Evolutionary conservation across 2,329 filamentous ascomycete species (phyloP).

Genomic region (Cladophialophora chaetospira): DNA sequence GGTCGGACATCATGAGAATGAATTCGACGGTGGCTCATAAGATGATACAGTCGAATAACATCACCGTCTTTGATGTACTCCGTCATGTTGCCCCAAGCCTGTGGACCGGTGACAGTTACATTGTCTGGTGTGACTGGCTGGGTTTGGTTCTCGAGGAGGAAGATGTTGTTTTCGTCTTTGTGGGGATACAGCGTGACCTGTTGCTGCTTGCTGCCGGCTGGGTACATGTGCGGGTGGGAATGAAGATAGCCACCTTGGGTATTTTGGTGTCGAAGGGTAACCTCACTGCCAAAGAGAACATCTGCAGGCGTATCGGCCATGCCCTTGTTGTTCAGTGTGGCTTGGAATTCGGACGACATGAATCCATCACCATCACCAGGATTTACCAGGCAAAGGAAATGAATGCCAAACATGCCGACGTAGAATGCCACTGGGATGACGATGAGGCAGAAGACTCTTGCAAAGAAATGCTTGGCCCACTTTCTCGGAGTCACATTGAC

Average conservation of each 20-base stretch:
- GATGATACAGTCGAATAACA: conserved; percentile 80
- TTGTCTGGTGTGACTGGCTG: conserved; percentile 73
- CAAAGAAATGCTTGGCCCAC: conserved; percentile 92
- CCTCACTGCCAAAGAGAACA: conserved; percentile 82
- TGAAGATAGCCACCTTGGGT: conserved; percentile 98
- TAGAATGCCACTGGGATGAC: conserved; percentile 88
- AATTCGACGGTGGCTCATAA: conserved; percentile 79
- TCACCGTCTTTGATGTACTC: conserved; percentile 76
- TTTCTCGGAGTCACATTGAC: conserved; percentile 81
- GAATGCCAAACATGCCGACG: conserved; percentile 94
- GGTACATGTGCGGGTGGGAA: conserved; percentile 97
- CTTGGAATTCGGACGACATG: conserved; percentile 99
- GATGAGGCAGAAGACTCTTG: conserved; percentile 87
- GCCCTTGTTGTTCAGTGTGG: conserved; percentile 90
- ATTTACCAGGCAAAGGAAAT: conserved; percentile 90
- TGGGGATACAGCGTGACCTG: conserved; percentile 98
- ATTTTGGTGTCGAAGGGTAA: conserved; percentile 89
- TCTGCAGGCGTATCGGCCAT: conserved; percentile 96
- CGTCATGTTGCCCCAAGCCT: conserved; percentile 75
- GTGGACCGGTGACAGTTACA: conserved; percentile 77
- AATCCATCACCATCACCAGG: conserved; percentile 97
- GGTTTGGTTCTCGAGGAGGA: conserved; percentile 92
- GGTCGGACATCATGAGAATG: conserved; percentile 95
- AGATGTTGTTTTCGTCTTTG: conserved; percentile 98
- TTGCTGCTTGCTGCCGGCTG: conserved; percentile 95